phyloP scores from a whole-genome alignment of 2,329 filamentous ascomycete species.

The Paraphoma chrysanthemicola region DNA sequence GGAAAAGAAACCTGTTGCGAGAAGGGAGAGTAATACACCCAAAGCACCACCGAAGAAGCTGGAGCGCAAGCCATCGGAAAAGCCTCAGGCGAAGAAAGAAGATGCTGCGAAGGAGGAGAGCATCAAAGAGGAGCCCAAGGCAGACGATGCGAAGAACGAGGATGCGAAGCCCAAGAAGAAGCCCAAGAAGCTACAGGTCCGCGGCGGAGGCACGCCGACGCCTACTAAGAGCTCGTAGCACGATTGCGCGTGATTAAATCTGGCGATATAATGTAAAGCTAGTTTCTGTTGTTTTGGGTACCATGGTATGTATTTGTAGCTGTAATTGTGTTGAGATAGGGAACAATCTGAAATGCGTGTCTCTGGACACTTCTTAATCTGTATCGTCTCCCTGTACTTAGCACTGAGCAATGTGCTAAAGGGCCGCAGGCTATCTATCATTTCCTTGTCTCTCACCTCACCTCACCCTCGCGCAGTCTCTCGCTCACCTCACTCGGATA shows the following conservation, averaged over 20 bases:
- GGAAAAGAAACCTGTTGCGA: not conserved
- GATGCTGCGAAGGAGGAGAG: constrained; percentile 3
- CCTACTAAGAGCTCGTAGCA: constrained; percentile 11
- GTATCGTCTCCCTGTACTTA: too few species aligned
- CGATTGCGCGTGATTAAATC: not conserved
- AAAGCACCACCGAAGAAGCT: constrained; percentile 6
- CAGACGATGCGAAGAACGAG: not conserved
- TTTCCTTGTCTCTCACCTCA: too few species aligned
- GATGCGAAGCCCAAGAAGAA: constrained; percentile 43
- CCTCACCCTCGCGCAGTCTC: too few species aligned
- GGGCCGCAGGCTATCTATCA: too few species aligned
- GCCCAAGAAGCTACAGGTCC: constrained; percentile 47
- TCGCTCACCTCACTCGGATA: too few species aligned
- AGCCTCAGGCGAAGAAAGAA: not conserved
- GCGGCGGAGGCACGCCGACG: constrained; percentile 19
- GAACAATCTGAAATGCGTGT: not conserved
- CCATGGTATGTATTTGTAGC: not conserved
- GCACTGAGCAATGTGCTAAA: too few species aligned
- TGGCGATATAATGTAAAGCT: not conserved
- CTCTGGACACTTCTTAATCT: too few species aligned
- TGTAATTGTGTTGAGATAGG: not conserved
- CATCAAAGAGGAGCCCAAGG: constrained; percentile 2
- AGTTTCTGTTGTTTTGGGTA: not conserved
- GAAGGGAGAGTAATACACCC: constrained; percentile 1
- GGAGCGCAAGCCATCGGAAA: not conserved